Conservation (phyloP, 108 stramenopile species). For the Discostella stelligeroides region DNA sequence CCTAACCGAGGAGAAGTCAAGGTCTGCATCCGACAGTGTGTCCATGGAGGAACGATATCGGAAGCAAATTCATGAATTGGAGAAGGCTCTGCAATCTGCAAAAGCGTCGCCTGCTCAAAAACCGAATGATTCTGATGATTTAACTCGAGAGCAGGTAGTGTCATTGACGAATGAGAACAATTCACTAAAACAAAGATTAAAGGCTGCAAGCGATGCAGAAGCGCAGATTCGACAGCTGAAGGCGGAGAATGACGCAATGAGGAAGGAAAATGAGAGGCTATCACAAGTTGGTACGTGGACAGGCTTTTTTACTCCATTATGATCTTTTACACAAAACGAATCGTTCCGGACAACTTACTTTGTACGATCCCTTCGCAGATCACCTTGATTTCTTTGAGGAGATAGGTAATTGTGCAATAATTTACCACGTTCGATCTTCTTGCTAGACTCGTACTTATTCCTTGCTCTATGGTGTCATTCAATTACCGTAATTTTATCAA, state of each 20-base stretch:
- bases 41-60: slow-evolving; percentile 13
- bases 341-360: background rate
- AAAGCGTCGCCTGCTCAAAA: background rate
- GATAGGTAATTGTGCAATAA: slow-evolving; percentile 7
- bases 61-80: slow-evolving; percentile 19
- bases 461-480: background rate
- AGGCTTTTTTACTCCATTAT: no score
- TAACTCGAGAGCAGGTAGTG: slow-evolving; percentile 4
- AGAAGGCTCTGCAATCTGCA: slow-evolving; percentile 18
- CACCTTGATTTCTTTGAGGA: slow-evolving; percentile 48
- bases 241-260: slow-evolving; percentile 13
- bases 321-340: no score
- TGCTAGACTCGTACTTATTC: background rate
- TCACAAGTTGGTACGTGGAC: slow-evolving; percentile 21
- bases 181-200: slow-evolving; percentile 9
- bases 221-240: background rate
- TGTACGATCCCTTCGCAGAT: slow-evolving; percentile 14
- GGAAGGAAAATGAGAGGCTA: slow-evolving; percentile 33
- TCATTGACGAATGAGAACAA: slow-evolving; percentile 13
- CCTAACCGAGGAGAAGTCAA: slow-evolving; percentile 15
- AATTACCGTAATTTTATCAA: background rate
- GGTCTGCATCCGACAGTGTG: slow-evolving; percentile 2
- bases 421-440: background rate
- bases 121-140: slow-evolving; percentile 3
- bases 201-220: slow-evolving; percentile 1